A percentile compares a stretch with the other conserved stretches of the same genome.
These are phyloP conservation scores for Aurinia saxatilis DNA, from an alignment of 345 rosid genomes.

Conservation along the genomic window DNA sequence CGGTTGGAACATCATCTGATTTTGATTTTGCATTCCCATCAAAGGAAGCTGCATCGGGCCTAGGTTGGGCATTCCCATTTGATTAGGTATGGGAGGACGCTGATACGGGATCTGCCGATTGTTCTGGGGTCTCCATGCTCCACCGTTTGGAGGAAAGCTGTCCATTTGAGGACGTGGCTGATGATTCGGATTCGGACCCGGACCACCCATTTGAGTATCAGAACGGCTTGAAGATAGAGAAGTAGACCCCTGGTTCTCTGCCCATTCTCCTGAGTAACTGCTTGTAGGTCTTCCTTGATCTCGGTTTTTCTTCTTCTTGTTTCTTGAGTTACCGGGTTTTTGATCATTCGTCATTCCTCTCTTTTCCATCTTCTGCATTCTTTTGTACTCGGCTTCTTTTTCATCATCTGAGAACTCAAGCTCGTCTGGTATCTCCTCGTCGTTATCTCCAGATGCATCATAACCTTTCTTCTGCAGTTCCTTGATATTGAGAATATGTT, in stretches of 20 bases:
- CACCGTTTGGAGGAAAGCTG: slow-evolving; percentile 38
- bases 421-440: slow-evolving; percentile 79
- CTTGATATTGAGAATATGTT: slow-evolving; percentile 63
- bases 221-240: slow-evolving; percentile 23
- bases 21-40: slow-evolving; percentile 30
- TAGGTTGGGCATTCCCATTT: slow-evolving; percentile 28
- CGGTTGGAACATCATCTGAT: slow-evolving; percentile 42
- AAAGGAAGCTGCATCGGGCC: slow-evolving; percentile 25
- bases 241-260: slow-evolving; percentile 17
- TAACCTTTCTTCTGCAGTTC: slow-evolving; percentile 82
- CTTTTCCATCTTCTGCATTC: slow-evolving; percentile 60
- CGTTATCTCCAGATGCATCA: slow-evolving; percentile 93
- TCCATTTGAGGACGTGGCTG: slow-evolving; percentile 30
- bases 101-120: slow-evolving; percentile 37
- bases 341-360: slow-evolving; percentile 47
- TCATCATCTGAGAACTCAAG: slow-evolving; percentile 94
- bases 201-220: slow-evolving; percentile 29
- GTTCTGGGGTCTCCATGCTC: slow-evolving; percentile 41
- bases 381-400: slow-evolving; percentile 77
- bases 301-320: slow-evolving; percentile 45
- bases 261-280: slow-evolving; percentile 30
- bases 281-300: slow-evolving; percentile 36
- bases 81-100: slow-evolving; percentile 29
- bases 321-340: slow-evolving; percentile 38
- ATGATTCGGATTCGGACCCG: slow-evolving; percentile 26